Evolutionary conservation across 2,329 filamentous ascomycete genomes (phyloP), one percentile per base, ranked within the genome.

Genomic region (Cryphonectria japonica): DNA sequence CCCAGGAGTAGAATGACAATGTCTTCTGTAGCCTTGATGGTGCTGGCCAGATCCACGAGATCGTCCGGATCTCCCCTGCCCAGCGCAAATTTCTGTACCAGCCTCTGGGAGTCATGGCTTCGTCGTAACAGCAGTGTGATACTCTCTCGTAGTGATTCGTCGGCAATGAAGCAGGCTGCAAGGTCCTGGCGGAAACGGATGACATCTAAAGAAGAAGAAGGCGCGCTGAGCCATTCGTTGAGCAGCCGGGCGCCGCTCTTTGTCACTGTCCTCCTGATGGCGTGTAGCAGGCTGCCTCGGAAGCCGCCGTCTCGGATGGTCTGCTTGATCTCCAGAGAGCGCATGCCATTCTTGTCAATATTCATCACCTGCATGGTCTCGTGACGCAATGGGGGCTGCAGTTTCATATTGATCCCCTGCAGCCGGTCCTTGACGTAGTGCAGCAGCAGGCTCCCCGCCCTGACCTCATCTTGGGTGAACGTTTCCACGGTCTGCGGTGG

Each of bases 21-120:
- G 26, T 91, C 87, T 69, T 89, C 86, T 5, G 93, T 94, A 7
- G 92, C 90, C 67, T 88, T 82, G 72, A 98, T 93, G 0, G 96
- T 97, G 75, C 88, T 91, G 0, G 93, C 93, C 19, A 99, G 85
- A 66, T 90, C 92, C 60, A 98, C 84, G 52, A 99, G 86, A 79
- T 98, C 96, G 78, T 98, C 95, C 0, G 95, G 88, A 77, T 97
- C 93, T n/a, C 95, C 96, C 73, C 93, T 89, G 14, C 95, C 95
- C 11, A 98, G 87, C 0, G 95, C 93, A 79, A 99, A 98, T 78
- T 96, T 98, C 77, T 98, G 96, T 1, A 97, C 90, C 3, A 99
- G 85, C 1, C 96, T 92, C 77, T 97, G 92, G 2, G 93, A 94
- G 81, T 99, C 96, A 76, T 94, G 91, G 67, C 91, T 95, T 34